Evolutionary conservation across 2,329 filamentous ascomycete species (phyloP), one percentile per base, ranked within the genome.

Genomic region (Aspergillus bombycis): DNA sequence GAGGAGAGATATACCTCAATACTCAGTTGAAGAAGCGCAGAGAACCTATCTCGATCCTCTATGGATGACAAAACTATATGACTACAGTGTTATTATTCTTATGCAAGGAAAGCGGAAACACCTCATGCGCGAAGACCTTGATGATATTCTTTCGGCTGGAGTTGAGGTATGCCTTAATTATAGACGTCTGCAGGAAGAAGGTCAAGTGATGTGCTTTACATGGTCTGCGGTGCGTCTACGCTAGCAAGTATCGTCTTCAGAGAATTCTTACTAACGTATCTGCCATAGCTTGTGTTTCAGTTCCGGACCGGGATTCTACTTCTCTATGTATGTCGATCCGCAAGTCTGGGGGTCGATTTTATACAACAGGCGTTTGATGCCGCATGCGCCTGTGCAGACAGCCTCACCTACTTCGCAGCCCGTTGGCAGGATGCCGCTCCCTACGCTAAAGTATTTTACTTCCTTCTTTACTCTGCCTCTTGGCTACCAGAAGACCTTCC

Each of bases 141-240:
- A 71, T 41, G 69, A 73, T 12, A 66, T 72, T 7, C 68, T 73
- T 30, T 65, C 65, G 9, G 70, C 70, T 7, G 65, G 71, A n/a
- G 68, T 68, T 23, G 71, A 73, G 57, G 71, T 69, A 12, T 73
- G 71, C 57, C 48, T 68, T 14, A 72, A 70, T 54, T 73, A 70
- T 30, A 66, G 71, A n/a, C 59, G 60, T 6, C 65, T 73, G 12
- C 71, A 72, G 56, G 70, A 71, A 46, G 71, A 73, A 62, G 71
- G 71, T 9, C 71, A 73, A 62, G 70, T 72, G 10, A 66, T 73
- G 65, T 73, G 71, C 41, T 73, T 68, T 64, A 73, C 71, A 1
- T 73, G 71, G 71, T 73, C 71, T 62, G 71, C 71, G 55, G 71
- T 73, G 30, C 11, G 52, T 55, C 21, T 55, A 38, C 9, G 6